Percentiles rank a stretch among this genome's conserved stretches.
Conservation (phyloP, 2,329 filamentous ascomycete genomes). For the Curvularia spicifera region DNA sequence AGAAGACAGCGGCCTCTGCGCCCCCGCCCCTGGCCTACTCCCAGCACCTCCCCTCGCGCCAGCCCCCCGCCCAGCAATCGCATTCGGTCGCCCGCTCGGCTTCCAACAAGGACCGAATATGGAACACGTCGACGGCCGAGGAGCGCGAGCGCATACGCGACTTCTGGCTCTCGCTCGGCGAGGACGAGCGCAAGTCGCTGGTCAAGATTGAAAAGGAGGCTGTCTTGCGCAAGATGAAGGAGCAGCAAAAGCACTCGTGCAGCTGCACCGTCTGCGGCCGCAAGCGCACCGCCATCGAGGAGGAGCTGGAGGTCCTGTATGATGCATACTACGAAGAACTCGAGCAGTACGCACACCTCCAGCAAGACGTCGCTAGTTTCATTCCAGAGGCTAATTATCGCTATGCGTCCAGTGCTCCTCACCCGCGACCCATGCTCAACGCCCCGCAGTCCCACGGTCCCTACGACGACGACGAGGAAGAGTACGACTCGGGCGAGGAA, state of each 20-base stretch:
- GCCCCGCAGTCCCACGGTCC: constrained; percentile 69
- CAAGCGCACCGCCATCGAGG: constrained; percentile 95
- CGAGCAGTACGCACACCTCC: constrained; percentile 92
- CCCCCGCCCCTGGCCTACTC: constrained; percentile 40
- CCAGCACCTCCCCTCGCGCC: constrained; percentile 40
- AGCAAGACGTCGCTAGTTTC: constrained; percentile 73
- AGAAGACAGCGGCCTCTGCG: constrained; percentile 55
- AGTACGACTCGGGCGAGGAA: constrained; percentile 58
- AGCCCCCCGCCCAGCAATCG: constrained; percentile 53
- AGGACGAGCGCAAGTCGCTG: constrained; percentile 91
- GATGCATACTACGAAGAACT: constrained; percentile 98
- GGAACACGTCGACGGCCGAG: constrained; percentile 93
- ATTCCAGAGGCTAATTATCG: constrained; percentile 70
- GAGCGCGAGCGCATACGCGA: constrained; percentile 97
- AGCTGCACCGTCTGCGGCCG: constrained; percentile 96
- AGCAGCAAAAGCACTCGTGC: constrained; percentile 98
- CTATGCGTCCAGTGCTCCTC: constrained; percentile 59
- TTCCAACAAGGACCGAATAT: constrained; percentile 80
- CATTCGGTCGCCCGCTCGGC: constrained; percentile 54
- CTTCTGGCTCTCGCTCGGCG: constrained; percentile 93
- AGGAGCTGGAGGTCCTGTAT: constrained; percentile 95
- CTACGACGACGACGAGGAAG: constrained; percentile 60
- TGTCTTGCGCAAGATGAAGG: constrained; percentile 98
- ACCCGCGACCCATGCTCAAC: constrained; percentile 65
- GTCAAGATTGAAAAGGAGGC: constrained; percentile 99